Base-by-base conservation (phyloP, 1,139 yeast species). In the Chernovozyma aurita region DNA sequence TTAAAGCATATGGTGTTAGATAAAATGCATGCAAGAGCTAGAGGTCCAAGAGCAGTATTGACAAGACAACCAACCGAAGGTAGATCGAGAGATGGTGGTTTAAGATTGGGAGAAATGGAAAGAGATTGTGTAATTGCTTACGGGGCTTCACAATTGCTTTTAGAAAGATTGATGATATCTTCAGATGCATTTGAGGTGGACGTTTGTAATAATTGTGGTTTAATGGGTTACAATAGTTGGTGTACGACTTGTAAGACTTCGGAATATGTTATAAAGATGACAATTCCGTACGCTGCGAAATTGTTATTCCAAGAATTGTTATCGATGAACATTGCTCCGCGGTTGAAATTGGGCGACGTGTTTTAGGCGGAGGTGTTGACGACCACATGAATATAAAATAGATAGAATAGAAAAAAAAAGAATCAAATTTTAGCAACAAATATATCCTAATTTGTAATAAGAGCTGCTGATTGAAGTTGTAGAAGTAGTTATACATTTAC, bases 51-150 rank as follows among this genome's bases (percentile, higher is more conserved):
- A 49, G 98, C 98, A 0, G 98, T 94, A 16, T 72, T 92, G 45
- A 92, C 99, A 3, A 81, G 99, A 63, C 99, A 92, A 63, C 99
- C 99, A 11, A 92, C 97, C 0, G 99, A 92, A 64, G 99, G 99
- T 75, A 78, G 99, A 63, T 87, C 97, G 2, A 79, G 98, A 62
- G 99, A 92, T 64, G 99, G 99, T 76, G 99, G 99, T 55, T 75
- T 92, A 55, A 84, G 99, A 69, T 75, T 92, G 61, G 99, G 99
- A 50, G 99, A 92, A 66, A 92, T 92, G 99, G 99, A 92, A 64
- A 84, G 98, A 66, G 99, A 92, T 70, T 92, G 98, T 83, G 95
- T 92, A 47, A 94, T 92, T 65, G 99, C 99, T 1, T 92, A 94
- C 53, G 99, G 99, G 55, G 99, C 99, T 0, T 90, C 97, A 3